These are phyloP conservation scores for Rhodotorula paludigena DNA, from an alignment of 768 basidiomycete genomes.

Conservation along the genomic window DNA sequence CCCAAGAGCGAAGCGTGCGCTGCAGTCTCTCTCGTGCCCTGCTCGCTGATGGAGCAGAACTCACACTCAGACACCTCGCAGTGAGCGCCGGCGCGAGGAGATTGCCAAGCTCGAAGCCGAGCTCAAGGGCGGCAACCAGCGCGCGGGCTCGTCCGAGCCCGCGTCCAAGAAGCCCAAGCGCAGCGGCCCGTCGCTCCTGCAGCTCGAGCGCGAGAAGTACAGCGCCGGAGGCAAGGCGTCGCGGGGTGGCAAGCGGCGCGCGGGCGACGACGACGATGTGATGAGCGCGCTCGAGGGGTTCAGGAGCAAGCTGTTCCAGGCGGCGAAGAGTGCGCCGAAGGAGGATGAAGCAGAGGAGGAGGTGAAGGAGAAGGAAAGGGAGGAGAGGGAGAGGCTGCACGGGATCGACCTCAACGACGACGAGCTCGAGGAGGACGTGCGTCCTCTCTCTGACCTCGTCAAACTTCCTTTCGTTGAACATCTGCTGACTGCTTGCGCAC, in stretches of 20 bases:
- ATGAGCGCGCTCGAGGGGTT: constrained; percentile 35
- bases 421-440: constrained; percentile 36
- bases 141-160: too few species aligned
- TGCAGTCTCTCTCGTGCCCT: too few species aligned
- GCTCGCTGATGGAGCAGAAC: not conserved
- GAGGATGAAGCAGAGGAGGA: constrained; percentile 1
- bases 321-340: constrained; percentile 11
- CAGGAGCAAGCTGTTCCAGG: constrained; percentile 37
- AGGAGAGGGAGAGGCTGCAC: constrained; percentile 15
- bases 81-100: constrained; percentile 37
- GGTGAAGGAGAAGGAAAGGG: constrained; percentile 7
- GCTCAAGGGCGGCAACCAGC: constrained; percentile 34
- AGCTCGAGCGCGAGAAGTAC: constrained; percentile 43
- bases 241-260: constrained; percentile 26
- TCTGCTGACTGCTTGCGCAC: not conserved
- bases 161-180: constrained; percentile 35
- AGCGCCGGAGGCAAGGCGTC: constrained; percentile 12
- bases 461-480: not conserved
- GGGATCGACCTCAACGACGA: constrained; percentile 40
- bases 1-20: constrained; percentile 19
- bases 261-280: constrained; percentile 37
- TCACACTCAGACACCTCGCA: not conserved
- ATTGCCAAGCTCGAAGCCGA: constrained; percentile 41
- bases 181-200: constrained; percentile 36
- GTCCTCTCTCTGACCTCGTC: not conserved